A percentile compares a stretch with the other conserved stretches of the same genome.
Evolutionary conservation across 495 filamentous ascomycete genomes (phyloP).

Genomic region (Daldinia concentrica): DNA sequence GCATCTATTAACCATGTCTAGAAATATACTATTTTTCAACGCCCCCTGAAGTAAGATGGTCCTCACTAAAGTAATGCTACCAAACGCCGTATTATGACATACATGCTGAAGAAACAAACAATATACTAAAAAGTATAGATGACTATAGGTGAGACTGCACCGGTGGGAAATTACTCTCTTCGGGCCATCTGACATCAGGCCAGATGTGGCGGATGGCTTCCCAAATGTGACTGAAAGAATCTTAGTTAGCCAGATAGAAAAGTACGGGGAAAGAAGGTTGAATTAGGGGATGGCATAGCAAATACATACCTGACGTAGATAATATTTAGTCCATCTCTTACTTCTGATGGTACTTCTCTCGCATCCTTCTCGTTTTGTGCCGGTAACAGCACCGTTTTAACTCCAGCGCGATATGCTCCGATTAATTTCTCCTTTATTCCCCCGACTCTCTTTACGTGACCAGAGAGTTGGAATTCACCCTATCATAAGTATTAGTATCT

Average conservation of each 20-base stretch:
- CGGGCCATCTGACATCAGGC: constrained; percentile 84
- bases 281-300: background rate
- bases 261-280: background rate
- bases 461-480: constrained; percentile 90
- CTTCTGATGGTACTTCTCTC: constrained; percentile 90
- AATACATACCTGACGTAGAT: constrained; percentile 80
- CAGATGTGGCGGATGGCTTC: constrained; percentile 84
- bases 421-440: constrained; percentile 99
- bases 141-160: constrained; percentile 43
- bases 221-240: constrained; percentile 76
- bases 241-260: constrained; percentile 40
- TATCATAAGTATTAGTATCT: constrained; percentile 47
- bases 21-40: constrained; percentile 14
- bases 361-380: constrained; percentile 91
- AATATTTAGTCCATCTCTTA: constrained; percentile 87
- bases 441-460: constrained; percentile 86
- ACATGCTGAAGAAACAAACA: constrained; percentile 35
- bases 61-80: constrained; percentile 14
- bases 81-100: constrained; percentile 38
- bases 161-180: constrained; percentile 63
- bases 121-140: constrained; percentile 8
- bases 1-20: constrained; percentile 30
- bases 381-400: constrained; percentile 92
- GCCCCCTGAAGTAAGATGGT: constrained; percentile 15
- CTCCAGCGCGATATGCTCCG: constrained; percentile 89